phyloP scores from a whole-genome alignment of 1,139 yeast species.

The Saccharomycopsis crataegensis region DNA sequence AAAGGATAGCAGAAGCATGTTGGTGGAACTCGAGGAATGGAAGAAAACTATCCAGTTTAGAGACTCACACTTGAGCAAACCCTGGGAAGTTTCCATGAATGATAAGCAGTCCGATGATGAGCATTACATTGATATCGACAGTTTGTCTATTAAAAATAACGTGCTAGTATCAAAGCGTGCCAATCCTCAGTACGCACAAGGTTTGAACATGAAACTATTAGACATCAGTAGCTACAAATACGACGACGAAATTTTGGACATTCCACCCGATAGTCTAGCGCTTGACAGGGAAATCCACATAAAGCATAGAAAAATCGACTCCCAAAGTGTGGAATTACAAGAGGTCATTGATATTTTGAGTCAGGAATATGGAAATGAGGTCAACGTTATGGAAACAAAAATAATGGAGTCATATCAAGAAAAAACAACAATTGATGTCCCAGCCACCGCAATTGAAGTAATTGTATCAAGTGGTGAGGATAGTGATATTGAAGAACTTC shows the following conservation, averaged over 20 bases:
- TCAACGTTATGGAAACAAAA: too few species aligned
- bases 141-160: background rate
- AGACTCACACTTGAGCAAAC: background rate
- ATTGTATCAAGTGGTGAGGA: background rate
- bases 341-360: too few species aligned
- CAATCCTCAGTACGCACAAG: too few species aligned
- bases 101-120: background rate
- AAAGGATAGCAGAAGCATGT: constrained; percentile 3
- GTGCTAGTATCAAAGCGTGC: background rate
- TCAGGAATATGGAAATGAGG: too few species aligned
- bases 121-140: constrained; percentile 1
- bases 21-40: constrained; percentile 15
- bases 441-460: background rate
- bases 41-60: constrained; percentile 11
- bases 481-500: background rate
- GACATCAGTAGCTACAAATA: too few species aligned
- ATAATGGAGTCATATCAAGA: too few species aligned
- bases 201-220: too few species aligned
- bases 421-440: background rate
- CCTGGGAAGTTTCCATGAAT: constrained; percentile 10
- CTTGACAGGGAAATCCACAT: too few species aligned
- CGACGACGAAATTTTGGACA: too few species aligned
- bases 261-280: too few species aligned
- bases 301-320: too few species aligned
- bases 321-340: too few species aligned